Evolutionary conservation across 75 land plant genomes (phyloP).

Genomic region (Pinus tabuliformis): DNA sequence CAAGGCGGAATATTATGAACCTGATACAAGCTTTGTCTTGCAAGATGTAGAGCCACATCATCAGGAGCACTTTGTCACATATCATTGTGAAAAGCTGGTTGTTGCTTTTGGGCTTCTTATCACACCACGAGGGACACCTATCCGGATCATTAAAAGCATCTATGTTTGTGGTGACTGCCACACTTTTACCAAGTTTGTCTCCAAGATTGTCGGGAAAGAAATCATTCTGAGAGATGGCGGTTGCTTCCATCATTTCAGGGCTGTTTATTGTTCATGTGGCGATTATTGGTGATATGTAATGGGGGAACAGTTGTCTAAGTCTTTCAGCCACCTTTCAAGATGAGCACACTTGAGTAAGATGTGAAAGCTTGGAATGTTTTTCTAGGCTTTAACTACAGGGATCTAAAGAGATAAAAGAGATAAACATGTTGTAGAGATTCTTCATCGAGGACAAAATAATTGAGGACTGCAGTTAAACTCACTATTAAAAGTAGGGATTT

Average conservation of each 20-base stretch:
- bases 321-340: not conserved
- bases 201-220: conserved; percentile 36
- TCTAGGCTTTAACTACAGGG: not conserved
- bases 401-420: not conserved
- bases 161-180: conserved; percentile 62
- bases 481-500: not conserved
- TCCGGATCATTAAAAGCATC: conserved; percentile 49
- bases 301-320: not conserved
- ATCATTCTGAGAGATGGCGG: conserved; percentile 52
- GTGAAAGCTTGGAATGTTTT: not conserved
- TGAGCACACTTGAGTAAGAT: not conserved
- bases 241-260: conserved; percentile 43
- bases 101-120: conserved; percentile 57
- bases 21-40: conserved; percentile 42
- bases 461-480: no score
- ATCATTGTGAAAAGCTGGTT: conserved; percentile 67
- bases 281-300: conserved; percentile 49
- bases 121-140: conserved; percentile 30
- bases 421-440: not conserved
- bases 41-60: conserved; percentile 59
- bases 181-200: conserved; percentile 40
- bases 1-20: conserved; percentile 45
- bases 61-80: conserved; percentile 45
- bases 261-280: conserved; percentile 48
- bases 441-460: not conserved